phyloP scores from a whole-genome alignment of 495 filamentous ascomycete genomes.

The Poronia punctata region DNA sequence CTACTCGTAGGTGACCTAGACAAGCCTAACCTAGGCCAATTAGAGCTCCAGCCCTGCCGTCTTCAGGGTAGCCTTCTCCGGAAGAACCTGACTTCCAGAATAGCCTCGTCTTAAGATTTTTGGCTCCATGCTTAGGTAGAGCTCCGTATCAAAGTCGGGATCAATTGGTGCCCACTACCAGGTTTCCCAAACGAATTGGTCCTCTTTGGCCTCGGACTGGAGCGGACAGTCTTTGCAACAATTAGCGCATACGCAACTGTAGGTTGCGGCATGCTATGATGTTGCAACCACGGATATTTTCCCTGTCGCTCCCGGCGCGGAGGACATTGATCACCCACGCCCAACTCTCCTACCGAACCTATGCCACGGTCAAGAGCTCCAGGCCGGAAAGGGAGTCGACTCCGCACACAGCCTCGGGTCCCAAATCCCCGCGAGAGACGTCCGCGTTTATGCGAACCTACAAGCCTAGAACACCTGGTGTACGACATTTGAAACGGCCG shows the following conservation, averaged over 20 bases:
- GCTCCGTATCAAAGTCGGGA: neutral
- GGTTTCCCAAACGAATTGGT: no score
- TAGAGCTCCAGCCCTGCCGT: no score
- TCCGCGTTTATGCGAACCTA: constrained; percentile 65
- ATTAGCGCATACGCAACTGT: constrained; percentile 6
- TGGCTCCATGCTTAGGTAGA: constrained; percentile 1
- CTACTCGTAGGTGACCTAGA: no score
- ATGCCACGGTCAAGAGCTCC: constrained; percentile 46
- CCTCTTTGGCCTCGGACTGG: no score
- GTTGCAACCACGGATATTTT: constrained; percentile 60
- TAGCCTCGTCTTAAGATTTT: constrained; percentile 24
- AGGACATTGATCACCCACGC: constrained; percentile 32
- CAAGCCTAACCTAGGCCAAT: no score
- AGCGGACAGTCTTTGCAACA: constrained; percentile 5
- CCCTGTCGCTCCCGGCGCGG: constrained; percentile 41
- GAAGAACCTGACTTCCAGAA: constrained; percentile 21
- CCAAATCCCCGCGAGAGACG: constrained; percentile 26
- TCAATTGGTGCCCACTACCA: no score
- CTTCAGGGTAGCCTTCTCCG: constrained; percentile 10
- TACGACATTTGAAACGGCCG: constrained; percentile 82
- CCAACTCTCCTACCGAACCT: constrained; percentile 45
- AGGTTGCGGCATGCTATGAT: constrained; percentile 32
- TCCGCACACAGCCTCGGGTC: constrained; percentile 3
- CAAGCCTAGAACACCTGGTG: constrained; percentile 88
- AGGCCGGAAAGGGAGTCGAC: constrained; percentile 17